Conservation (phyloP, 225 moss, liverwort and hornwort genomes). For the Polytrichum formosum region DNA sequence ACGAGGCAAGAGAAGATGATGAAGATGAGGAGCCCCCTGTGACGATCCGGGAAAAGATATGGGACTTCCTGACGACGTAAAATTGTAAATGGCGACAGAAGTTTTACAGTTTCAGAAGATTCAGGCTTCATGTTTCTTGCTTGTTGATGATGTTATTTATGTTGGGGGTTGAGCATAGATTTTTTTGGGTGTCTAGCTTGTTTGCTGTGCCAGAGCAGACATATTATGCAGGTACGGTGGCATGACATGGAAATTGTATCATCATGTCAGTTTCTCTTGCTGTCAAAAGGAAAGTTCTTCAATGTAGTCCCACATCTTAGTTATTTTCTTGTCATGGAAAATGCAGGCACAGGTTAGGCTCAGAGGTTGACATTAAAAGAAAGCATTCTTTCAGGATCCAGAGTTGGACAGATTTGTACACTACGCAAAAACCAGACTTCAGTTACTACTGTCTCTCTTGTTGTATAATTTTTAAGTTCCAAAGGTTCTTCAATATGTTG, state of each 20-base stretch:
- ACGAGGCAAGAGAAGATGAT: conserved; percentile 21
- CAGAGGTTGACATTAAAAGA: neutral
- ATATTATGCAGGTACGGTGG: too few relatives aligned
- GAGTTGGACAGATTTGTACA: conserved; percentile 1
- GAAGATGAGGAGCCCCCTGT: conserved; percentile 22
- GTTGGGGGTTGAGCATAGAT: too few relatives aligned
- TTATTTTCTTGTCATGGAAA: neutral
- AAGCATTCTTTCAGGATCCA: neutral
- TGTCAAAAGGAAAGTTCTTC: neutral
- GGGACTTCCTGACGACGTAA: conserved; percentile 67
- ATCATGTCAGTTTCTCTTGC: too few relatives aligned
- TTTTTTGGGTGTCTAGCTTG: too few relatives aligned
- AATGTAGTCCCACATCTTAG: neutral
- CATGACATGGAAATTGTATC: too few relatives aligned
- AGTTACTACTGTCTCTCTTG: conserved; percentile 1
- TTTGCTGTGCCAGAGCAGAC: too few relatives aligned
- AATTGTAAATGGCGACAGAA: too few relatives aligned
- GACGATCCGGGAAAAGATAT: conserved; percentile 46
- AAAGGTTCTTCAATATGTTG: neutral
- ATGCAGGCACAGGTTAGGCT: neutral
- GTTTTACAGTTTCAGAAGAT: too few relatives aligned
- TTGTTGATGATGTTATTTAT: too few relatives aligned
- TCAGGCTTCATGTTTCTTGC: too few relatives aligned
- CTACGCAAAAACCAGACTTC: neutral
- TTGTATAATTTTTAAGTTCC: neutral